These are phyloP conservation scores for Boechera stricta DNA, from an alignment of 345 rosid genomes.

Conservation along the genomic window DNA sequence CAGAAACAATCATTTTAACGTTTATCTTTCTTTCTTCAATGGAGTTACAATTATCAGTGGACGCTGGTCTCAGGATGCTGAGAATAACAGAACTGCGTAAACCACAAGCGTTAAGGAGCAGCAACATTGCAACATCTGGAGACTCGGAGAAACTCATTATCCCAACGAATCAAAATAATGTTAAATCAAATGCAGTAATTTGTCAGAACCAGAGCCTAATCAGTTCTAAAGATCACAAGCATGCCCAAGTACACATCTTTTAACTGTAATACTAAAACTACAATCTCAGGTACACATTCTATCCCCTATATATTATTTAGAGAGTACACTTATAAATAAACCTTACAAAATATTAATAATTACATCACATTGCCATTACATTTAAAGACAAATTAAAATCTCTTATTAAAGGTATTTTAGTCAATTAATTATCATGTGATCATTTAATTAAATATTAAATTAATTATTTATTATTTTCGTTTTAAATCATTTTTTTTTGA, in stretches of 20 bases:
- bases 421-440: too few relatives aligned
- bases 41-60: conserved; percentile 51
- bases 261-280: conserved; percentile 10
- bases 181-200: conserved; percentile 24
- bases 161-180: conserved; percentile 22
- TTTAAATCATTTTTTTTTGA: too few relatives aligned
- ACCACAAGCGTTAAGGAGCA: conserved; percentile 2
- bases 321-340: too few relatives aligned
- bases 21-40: conserved; percentile 48
- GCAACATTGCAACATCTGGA: conserved; percentile 2
- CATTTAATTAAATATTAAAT: too few relatives aligned
- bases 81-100: conserved; percentile 38
- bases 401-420: too few relatives aligned
- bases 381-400: too few relatives aligned
- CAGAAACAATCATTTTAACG: neutral
- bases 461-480: too few relatives aligned
- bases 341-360: too few relatives aligned
- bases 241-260: conserved; percentile 24
- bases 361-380: too few relatives aligned
- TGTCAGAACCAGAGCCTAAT: neutral
- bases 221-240: conserved; percentile 34
- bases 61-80: conserved; percentile 48
- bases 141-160: conserved; percentile 11
- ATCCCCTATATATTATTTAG: neutral
- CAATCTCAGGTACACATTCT: conserved; percentile 20